Base-by-base conservation (phyloP, 306 rosid species). In the Astragalus membranaceus region DNA sequence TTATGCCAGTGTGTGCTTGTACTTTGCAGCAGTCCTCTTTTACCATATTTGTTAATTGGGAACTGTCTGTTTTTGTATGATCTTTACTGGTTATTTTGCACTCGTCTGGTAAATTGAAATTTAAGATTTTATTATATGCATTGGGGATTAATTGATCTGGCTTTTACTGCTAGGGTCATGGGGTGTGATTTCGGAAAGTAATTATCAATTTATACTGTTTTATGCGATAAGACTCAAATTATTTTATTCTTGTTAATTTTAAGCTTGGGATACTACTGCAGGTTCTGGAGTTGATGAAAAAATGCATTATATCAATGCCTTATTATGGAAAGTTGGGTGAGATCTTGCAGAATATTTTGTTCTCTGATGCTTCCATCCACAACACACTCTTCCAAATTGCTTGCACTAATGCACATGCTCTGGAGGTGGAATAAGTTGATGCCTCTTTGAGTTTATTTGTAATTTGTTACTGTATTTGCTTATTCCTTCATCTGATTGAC, bases 281-380 rank as follows among this genome's bases (percentile, higher is more conserved):
- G 98, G 98, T 83, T 79, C 96, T 94, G 80, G 96, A 93, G 78
- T 74, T 90, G 88, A 78, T 87, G 88, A 87, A 86, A 78, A 84
- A 79, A 70, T 86, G 96, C 84, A 77, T 88, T 56, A 61, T 69
- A 66, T 74, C 84, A 62, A 83, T 81, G 67, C 71, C 89, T 52
- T 48, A 30, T 75, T 20, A 75, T 58, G 86, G 74, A 80, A 90
- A 85, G 69, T 59, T 90, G 83, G 86, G 87, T 65, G 85, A 80
- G 67, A 70, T 83, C 75, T 66, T 94, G 62, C 77, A 64, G 54
- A 85, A 88, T 58, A 77, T 85, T 80, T 36, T 94, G 46, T 87
- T 88, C 59, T 82, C 87, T 61, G 97, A 94, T 82, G 84, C 95
- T 75, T 90, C 98, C 74, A 88, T 94, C 82, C 96, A 94, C 75